phyloP scores from a whole-genome alignment of 257 asterid genomes.

The Linderniella brevidens region DNA sequence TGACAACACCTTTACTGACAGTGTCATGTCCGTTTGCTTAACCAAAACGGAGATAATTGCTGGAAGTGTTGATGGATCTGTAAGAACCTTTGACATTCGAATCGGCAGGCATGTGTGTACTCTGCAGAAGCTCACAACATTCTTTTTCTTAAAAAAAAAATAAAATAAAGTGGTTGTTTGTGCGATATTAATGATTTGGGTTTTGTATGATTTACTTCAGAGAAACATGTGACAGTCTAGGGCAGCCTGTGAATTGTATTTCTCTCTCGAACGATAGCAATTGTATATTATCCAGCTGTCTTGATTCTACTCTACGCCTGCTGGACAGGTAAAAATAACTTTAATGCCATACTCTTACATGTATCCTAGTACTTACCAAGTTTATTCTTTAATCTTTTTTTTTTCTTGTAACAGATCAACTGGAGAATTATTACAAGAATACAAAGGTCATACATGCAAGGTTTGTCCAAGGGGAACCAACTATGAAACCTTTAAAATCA shows the following conservation, averaged over 20 bases:
- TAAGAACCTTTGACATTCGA: too few relatives aligned
- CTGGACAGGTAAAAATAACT: conserved; percentile 46
- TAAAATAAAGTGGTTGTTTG: too few relatives aligned
- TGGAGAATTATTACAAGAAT: conserved; percentile 87
- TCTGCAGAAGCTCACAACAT: background rate
- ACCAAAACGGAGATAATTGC: too few relatives aligned
- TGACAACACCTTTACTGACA: too few relatives aligned
- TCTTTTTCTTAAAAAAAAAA: too few relatives aligned
- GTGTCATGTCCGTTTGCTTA: too few relatives aligned
- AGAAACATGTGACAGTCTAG: conserved; percentile 69
- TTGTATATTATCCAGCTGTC: conserved; percentile 76
- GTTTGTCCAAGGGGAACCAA: conserved; percentile 16
- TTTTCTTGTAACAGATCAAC: conserved; percentile 31
- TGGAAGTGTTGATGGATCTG: too few relatives aligned
- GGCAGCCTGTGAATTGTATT: conserved; percentile 87
- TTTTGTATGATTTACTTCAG: conserved; percentile 23
- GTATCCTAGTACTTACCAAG: conserved; percentile 1
- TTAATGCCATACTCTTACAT: background rate
- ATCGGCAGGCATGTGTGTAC: too few relatives aligned
- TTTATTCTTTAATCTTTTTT: too few relatives aligned
- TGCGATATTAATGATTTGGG: too few relatives aligned
- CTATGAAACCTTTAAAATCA: conserved; percentile 4
- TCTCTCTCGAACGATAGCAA: conserved; percentile 87
- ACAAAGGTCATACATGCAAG: conserved; percentile 92
- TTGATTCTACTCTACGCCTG: conserved; percentile 80